Evolutionary conservation across 108 stramenopile genomes (phyloP).

Genomic region (Thalassiosira profunda): DNA sequence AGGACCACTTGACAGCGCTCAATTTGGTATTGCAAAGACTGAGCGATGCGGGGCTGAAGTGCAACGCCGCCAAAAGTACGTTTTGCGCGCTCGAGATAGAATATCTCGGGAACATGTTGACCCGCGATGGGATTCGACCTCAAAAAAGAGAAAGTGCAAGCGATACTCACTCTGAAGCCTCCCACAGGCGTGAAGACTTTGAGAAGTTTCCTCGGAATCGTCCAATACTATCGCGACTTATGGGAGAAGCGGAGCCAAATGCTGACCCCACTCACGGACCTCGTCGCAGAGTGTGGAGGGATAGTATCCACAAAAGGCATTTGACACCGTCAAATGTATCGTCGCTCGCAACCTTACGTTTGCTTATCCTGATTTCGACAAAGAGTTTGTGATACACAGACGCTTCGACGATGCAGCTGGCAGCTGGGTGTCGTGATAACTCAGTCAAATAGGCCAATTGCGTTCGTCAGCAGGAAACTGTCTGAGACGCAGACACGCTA

Average conservation of each 20-base stretch:
- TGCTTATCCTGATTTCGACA: conserved; percentile 45
- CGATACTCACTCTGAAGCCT: conserved; percentile 16
- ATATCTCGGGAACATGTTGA: conserved; percentile 12
- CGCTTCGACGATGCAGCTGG: conserved; percentile 21
- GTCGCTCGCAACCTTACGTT: conserved; percentile 5
- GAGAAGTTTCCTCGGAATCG: conserved; percentile 37
- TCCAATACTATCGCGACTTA: conserved; percentile 40
- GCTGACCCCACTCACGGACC: conserved; percentile 36
- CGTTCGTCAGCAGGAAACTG: conserved; percentile 53
- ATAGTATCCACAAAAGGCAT: background rate
- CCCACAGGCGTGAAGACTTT: conserved; percentile 19
- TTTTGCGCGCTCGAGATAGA: conserved; percentile 9
- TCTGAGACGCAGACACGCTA: conserved; percentile 35
- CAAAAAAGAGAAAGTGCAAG: conserved; percentile 36
- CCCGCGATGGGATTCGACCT: conserved; percentile 27
- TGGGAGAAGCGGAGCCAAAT: conserved; percentile 32
- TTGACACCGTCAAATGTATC: conserved; percentile 8
- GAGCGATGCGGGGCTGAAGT: conserved; percentile 19
- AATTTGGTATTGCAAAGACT: conserved; percentile 7
- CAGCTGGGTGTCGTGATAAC: conserved; percentile 52
- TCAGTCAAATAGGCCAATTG: conserved; percentile 44
- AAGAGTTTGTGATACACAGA: conserved; percentile 56
- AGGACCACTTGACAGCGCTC: conserved; percentile 25
- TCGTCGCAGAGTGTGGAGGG: background rate
- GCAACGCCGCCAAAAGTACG: conserved; percentile 27